Conservation (phyloP, 768 basidiomycete genomes). For the Russula virescens region DNA sequence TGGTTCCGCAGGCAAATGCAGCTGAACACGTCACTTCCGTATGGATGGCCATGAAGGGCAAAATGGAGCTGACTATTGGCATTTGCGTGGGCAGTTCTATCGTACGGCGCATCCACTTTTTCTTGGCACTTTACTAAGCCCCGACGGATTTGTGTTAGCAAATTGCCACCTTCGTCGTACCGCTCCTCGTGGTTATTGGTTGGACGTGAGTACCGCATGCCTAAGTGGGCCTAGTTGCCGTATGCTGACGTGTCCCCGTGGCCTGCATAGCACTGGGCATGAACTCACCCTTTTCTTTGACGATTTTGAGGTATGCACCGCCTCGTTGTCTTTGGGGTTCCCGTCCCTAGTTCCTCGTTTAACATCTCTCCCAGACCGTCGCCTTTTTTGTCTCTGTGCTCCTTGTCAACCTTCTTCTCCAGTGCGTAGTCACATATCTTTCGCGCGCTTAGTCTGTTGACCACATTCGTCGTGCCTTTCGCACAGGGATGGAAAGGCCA, state of each 20-base stretch:
- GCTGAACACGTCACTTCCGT: slow-evolving; percentile 83
- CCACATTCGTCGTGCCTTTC: background rate
- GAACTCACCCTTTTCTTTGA: slow-evolving; percentile 78
- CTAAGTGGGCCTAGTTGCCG: slow-evolving; percentile 10
- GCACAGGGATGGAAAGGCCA: slow-evolving; percentile 71
- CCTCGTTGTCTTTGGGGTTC: background rate
- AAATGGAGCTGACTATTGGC: slow-evolving; percentile 69
- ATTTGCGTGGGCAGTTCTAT: slow-evolving; percentile 81
- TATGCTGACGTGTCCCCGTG: slow-evolving; percentile 13
- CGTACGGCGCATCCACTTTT: slow-evolving; percentile 37
- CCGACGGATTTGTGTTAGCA: slow-evolving; percentile 40
- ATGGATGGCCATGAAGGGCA: slow-evolving; percentile 82
- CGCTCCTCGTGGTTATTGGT: slow-evolving; percentile 80
- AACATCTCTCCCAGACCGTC: slow-evolving; percentile 50
- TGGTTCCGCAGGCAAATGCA: slow-evolving; percentile 55
- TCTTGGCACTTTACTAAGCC: background rate
- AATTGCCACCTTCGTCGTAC: slow-evolving; percentile 84
- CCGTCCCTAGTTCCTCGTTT: background rate
- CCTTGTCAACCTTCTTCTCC: slow-evolving; percentile 78
- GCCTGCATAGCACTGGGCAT: slow-evolving; percentile 47
- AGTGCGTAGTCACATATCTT: slow-evolving; percentile 37
- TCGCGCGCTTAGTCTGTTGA: background rate
- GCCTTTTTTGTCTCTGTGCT: slow-evolving; percentile 82
- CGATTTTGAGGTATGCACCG: slow-evolving; percentile 63
- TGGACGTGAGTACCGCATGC: slow-evolving; percentile 58